These are phyloP conservation scores for Emydomyces testavorans DNA, from an alignment of 2,329 filamentous ascomycete species.

Conservation along the genomic window DNA sequence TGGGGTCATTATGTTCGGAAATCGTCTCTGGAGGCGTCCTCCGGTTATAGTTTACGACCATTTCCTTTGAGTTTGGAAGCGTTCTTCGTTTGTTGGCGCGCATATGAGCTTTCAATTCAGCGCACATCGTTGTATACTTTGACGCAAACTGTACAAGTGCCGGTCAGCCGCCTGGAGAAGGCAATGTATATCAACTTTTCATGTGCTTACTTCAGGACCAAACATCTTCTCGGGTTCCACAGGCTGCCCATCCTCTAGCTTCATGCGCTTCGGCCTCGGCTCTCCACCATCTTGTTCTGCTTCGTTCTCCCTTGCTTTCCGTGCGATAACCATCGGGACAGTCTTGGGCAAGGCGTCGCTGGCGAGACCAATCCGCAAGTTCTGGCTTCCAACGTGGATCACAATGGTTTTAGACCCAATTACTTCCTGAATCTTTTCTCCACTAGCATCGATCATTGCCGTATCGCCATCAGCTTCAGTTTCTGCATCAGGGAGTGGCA, in stretches of 20 bases:
- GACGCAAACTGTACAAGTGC: slow-evolving; percentile 41
- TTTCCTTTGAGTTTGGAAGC: slow-evolving; percentile 90
- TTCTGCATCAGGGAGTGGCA: slow-evolving; percentile 43
- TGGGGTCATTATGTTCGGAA: slow-evolving; percentile 83
- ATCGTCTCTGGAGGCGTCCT: slow-evolving; percentile 75
- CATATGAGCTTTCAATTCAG: slow-evolving; percentile 82
- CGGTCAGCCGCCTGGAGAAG: background rate
- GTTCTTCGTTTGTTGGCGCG: slow-evolving; percentile 88
- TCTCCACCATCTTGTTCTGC: slow-evolving; percentile 70
- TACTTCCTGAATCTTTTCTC: slow-evolving; percentile 46
- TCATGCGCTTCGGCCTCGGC: slow-evolving; percentile 58
- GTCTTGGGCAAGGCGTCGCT: slow-evolving; percentile 91
- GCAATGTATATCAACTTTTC: background rate
- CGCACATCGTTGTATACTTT: slow-evolving; percentile 67
- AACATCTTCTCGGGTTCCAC: slow-evolving; percentile 65
- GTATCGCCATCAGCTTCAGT: slow-evolving; percentile 38
- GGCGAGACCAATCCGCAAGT: slow-evolving; percentile 85
- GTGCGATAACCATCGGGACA: slow-evolving; percentile 82
- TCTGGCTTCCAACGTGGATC: slow-evolving; percentile 91
- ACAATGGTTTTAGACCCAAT: slow-evolving; percentile 86
- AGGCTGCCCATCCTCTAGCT: slow-evolving; percentile 42
- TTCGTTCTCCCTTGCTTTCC: slow-evolving; percentile 65
- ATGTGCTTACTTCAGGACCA: slow-evolving; percentile 65
- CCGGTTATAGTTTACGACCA: slow-evolving; percentile 89
- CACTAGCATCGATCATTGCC: slow-evolving; percentile 47